phyloP scores from a whole-genome alignment of 345 rosid species.

The Eucalyptus polyanthemos region DNA sequence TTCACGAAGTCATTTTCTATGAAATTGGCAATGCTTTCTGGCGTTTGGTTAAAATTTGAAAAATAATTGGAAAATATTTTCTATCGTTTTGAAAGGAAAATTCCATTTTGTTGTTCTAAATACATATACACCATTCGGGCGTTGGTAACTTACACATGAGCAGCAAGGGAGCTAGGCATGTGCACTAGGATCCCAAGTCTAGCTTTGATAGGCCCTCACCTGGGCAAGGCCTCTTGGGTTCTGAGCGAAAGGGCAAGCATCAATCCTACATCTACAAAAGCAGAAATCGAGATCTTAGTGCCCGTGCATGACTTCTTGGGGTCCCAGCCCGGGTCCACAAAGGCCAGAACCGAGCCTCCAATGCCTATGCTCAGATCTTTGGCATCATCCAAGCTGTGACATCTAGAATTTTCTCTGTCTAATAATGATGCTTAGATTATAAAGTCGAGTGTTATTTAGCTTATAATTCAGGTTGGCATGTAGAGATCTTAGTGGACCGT shows the following conservation, averaged over 20 bases:
- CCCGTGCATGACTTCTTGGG: background rate
- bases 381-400: background rate
- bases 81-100: no score
- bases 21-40: background rate
- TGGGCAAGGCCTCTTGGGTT: background rate
- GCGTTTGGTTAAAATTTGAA: background rate
- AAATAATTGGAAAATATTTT: background rate
- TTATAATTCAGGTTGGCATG: background rate
- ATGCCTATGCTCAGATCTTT: background rate
- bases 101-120: background rate
- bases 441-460: background rate
- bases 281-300: background rate
- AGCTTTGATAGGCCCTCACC: background rate
- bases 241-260: background rate
- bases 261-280: background rate
- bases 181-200: background rate
- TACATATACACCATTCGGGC: background rate
- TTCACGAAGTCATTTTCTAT: accelerated
- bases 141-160: background rate
- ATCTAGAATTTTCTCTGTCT: no score
- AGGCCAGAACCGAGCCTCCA: background rate
- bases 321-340: background rate
- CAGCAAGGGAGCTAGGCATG: background rate
- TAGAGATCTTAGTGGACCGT: background rate
- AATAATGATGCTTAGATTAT: background rate